phyloP scores from a whole-genome alignment of 331 rosid species.

The Saraca asoca region DNA sequence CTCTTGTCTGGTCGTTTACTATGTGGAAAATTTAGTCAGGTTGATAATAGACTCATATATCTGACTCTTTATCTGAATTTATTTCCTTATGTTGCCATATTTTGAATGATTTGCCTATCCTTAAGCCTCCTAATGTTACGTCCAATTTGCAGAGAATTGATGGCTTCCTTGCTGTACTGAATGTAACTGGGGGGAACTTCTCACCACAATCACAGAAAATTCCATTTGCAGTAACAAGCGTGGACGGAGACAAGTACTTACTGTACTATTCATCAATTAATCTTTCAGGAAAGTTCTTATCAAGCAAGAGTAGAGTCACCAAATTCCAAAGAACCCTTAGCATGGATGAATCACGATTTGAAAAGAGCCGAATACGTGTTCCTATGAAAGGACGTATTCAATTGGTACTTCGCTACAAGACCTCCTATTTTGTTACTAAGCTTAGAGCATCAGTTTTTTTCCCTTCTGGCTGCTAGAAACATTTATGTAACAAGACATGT shows the following conservation, averaged over 20 bases:
- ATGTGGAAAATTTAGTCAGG: slow-evolving; percentile 67
- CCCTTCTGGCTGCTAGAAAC: neutral
- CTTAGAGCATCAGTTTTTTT: slow-evolving; percentile 9
- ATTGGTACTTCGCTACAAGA: slow-evolving; percentile 52
- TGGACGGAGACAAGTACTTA: slow-evolving; percentile 82
- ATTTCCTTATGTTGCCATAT: slow-evolving; percentile 14
- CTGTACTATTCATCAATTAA: slow-evolving; percentile 76
- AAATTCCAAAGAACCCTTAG: slow-evolving; percentile 67
- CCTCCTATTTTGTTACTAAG: slow-evolving; percentile 18
- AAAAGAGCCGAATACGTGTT: slow-evolving; percentile 65
- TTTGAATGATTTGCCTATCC: slow-evolving; percentile 25
- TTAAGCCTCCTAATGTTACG: slow-evolving; percentile 8
- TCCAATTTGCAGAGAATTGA: slow-evolving; percentile 66
- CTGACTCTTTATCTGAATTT: slow-evolving; percentile 2
- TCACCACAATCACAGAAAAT: slow-evolving; percentile 78
- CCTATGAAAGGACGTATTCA: slow-evolving; percentile 90
- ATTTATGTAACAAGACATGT: slow-evolving; percentile 5
- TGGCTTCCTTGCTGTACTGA: slow-evolving; percentile 90
- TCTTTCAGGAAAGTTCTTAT: slow-evolving; percentile 49
- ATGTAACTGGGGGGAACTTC: slow-evolving; percentile 83
- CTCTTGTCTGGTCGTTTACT: slow-evolving; percentile 80
- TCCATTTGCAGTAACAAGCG: slow-evolving; percentile 84
- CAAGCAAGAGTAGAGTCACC: slow-evolving; percentile 55
- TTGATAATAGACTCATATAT: slow-evolving; percentile 40
- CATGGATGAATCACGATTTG: slow-evolving; percentile 58